Evolutionary conservation across 2,329 filamentous ascomycete species (phyloP).

Genomic region (Fusarium sp.): DNA sequence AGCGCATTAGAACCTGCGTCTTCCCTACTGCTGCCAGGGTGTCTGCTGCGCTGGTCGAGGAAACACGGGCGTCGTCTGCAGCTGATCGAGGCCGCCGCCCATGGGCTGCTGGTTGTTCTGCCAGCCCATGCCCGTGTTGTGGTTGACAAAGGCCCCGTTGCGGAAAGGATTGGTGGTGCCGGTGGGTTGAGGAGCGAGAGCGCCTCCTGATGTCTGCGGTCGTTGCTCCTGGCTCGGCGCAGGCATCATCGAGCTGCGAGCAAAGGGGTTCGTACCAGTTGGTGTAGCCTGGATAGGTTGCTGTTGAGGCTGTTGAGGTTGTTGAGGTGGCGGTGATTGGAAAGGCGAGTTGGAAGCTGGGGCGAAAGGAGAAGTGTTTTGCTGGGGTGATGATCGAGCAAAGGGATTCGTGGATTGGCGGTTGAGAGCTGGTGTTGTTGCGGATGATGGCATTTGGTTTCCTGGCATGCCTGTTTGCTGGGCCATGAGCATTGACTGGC

Average conservation of each 20-base stretch:
- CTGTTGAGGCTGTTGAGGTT: slow-evolving; percentile 47
- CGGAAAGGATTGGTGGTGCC: slow-evolving; percentile 95
- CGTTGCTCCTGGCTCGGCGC: slow-evolving; percentile 53
- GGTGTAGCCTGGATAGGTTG: slow-evolving; percentile 59
- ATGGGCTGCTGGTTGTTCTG: slow-evolving; percentile 82
- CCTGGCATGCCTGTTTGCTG: slow-evolving; percentile 62
- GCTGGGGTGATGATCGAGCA: slow-evolving; percentile 71
- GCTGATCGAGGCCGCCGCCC: slow-evolving; percentile 80
- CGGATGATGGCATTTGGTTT: slow-evolving; percentile 54
- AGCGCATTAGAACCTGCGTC: background rate
- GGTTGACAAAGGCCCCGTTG: slow-evolving; percentile 89
- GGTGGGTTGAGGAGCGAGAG: slow-evolving; percentile 79
- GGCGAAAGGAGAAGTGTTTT: slow-evolving; percentile 51
- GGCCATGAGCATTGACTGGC: slow-evolving; percentile 83
- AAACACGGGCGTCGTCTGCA: slow-evolving; percentile 86
- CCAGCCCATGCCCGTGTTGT: slow-evolving; percentile 88
- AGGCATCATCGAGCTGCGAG: slow-evolving; percentile 54
- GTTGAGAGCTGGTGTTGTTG: slow-evolving; percentile 55
- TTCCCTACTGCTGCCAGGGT: slow-evolving; percentile 66
- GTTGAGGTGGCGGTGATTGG: slow-evolving; percentile 54
- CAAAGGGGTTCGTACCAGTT: slow-evolving; percentile 71
- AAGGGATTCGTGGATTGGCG: slow-evolving; percentile 89
- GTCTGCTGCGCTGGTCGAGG: slow-evolving; percentile 77
- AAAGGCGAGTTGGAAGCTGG: slow-evolving; percentile 56
- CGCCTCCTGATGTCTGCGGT: slow-evolving; percentile 59